Percentiles rank a stretch among this genome's conserved stretches.
Evolutionary conservation across 306 rosid species (phyloP).

Genomic region (Adenanthera pavonina): DNA sequence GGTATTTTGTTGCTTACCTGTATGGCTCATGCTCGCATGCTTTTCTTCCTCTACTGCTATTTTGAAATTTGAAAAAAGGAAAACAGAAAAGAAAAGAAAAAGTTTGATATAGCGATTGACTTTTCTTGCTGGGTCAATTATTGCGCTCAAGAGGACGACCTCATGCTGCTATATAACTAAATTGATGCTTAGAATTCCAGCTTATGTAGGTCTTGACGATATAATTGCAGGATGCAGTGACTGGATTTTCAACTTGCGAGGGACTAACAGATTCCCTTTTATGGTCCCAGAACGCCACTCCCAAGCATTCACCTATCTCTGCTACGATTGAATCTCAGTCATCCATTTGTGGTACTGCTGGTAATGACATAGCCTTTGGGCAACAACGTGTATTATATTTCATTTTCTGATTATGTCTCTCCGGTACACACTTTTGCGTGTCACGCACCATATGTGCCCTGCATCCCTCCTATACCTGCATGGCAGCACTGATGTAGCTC

Average conservation of each 20-base stretch:
- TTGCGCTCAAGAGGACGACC: background rate
- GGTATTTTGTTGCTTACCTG: constrained; percentile 21
- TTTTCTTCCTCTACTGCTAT: constrained; percentile 31
- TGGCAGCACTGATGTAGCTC: constrained; percentile 14
- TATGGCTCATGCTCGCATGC: constrained; percentile 6
- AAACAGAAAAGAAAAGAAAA: background rate
- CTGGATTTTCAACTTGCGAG: constrained; percentile 50
- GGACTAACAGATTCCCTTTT: constrained; percentile 48
- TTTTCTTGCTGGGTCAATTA: background rate
- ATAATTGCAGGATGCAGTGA: constrained; percentile 59
- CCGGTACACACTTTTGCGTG: background rate
- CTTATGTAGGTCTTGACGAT: constrained; percentile 2
- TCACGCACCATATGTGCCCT: background rate
- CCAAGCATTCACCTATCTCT: constrained; percentile 54
- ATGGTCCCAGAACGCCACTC: constrained; percentile 51
- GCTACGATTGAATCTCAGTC: constrained; percentile 73
- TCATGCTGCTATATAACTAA: background rate
- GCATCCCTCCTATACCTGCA: background rate
- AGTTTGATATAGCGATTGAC: background rate
- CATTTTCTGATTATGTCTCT: background rate
- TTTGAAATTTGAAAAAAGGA: background rate
- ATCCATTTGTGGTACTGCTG: constrained; percentile 58
- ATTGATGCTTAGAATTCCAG: background rate
- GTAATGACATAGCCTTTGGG: background rate
- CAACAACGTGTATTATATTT: background rate